Evolutionary conservation across 106 monocot genomes (phyloP).

Genomic region (Allium sativum): DNA sequence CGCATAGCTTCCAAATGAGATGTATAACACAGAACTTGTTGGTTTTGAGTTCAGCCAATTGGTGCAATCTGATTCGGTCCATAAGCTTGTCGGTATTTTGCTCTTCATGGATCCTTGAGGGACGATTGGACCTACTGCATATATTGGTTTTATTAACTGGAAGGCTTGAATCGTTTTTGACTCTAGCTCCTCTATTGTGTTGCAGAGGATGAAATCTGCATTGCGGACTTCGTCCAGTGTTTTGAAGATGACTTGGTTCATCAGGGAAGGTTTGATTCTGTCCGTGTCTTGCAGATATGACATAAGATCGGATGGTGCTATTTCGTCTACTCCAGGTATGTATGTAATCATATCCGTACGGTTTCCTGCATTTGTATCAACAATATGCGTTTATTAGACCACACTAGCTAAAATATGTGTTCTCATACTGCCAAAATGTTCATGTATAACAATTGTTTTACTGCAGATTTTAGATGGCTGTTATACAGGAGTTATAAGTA

Average conservation of each 20-base stretch:
- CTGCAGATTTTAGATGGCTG: too few relatives aligned
- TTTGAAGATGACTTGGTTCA: slow-evolving; percentile 49
- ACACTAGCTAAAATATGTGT: too few relatives aligned
- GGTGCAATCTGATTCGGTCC: slow-evolving; percentile 60
- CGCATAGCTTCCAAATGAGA: slow-evolving; percentile 78
- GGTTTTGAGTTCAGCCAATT: slow-evolving; percentile 44
- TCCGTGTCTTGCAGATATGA: slow-evolving; percentile 57
- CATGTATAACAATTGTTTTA: too few relatives aligned
- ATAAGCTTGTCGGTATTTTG: slow-evolving; percentile 46
- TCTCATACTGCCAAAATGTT: too few relatives aligned
- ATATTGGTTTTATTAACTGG: slow-evolving; percentile 28
- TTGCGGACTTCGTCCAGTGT: slow-evolving; percentile 41
- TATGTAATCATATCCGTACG: slow-evolving; percentile 55
- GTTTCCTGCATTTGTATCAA: slow-evolving; percentile 7
- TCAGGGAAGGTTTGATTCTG: slow-evolving; percentile 9
- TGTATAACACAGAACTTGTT: slow-evolving; percentile 41
- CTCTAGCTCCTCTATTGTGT: slow-evolving; percentile 65
- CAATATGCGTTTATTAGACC: too few relatives aligned
- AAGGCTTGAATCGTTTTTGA: slow-evolving; percentile 30
- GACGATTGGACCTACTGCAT: slow-evolving; percentile 61
- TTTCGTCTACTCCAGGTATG: slow-evolving; percentile 46
- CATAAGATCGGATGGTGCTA: slow-evolving; percentile 50
- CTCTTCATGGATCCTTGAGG: slow-evolving; percentile 20
- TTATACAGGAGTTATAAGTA: too few relatives aligned
- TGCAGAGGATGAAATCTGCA: slow-evolving; percentile 50